A percentile compares a stretch with the other conserved stretches of the same genome.
Conservation (phyloP, 176 grass and related monocot genomes). For the Musa beccarii region DNA sequence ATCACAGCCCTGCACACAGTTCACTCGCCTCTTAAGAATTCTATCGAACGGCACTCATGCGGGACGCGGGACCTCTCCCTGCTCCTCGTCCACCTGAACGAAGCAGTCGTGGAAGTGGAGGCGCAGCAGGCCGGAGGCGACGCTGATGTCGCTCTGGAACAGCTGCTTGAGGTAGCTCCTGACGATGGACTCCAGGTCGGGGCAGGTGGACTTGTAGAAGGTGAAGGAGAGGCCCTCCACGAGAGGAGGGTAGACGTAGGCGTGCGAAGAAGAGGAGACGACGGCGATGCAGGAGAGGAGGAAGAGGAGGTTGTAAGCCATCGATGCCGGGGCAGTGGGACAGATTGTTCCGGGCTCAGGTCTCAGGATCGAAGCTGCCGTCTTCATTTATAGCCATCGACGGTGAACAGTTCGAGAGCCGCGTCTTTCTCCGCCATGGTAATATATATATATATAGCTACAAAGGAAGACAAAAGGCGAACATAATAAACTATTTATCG, state of each 20-base stretch:
- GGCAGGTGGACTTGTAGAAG: conserved; percentile 25
- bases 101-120: conserved; percentile 47
- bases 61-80: too few species aligned
- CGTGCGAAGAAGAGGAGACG: neutral
- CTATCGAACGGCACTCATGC: too few species aligned
- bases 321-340: neutral
- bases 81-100: conserved; percentile 10
- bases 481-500: too few species aligned
- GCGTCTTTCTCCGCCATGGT: too few species aligned
- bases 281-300: neutral
- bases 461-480: too few species aligned
- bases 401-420: too few species aligned
- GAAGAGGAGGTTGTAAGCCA: neutral
- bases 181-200: conserved; percentile 26
- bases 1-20: too few species aligned
- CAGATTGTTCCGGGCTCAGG: neutral
- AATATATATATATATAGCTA: too few species aligned
- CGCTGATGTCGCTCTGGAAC: neutral
- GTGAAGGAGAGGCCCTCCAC: conserved; percentile 12
- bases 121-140: conserved; percentile 40
- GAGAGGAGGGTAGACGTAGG: neutral
- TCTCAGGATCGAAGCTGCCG: neutral
- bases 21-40: too few species aligned
- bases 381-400: neutral
- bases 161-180: conserved; percentile 6